Conservation (phyloP, 495 filamentous ascomycete species). For the Evernia prunastri region DNA sequence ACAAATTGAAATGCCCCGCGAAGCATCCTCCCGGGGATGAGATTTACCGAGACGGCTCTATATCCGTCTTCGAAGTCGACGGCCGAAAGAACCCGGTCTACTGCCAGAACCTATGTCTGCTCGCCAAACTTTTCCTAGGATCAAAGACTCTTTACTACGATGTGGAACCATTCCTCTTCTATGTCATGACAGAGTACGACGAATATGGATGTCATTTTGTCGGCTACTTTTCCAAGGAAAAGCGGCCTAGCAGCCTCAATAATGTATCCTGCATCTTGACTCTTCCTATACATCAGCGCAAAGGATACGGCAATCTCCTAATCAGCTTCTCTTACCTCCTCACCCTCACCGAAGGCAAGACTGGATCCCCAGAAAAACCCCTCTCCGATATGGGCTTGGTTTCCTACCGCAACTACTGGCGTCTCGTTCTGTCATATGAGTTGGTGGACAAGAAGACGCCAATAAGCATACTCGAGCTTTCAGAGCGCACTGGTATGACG, state of each 20-base stretch:
- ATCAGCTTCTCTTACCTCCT: slow-evolving; percentile 98
- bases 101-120: slow-evolving; percentile 92
- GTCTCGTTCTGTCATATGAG: slow-evolving; percentile 77
- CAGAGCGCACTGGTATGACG: slow-evolving; percentile 88
- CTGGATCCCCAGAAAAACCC: slow-evolving; percentile 93
- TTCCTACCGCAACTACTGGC: slow-evolving; percentile 96
- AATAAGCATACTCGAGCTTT: slow-evolving; percentile 71
- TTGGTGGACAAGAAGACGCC: slow-evolving; percentile 58
- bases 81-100: slow-evolving; percentile 95
- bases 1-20: slow-evolving; percentile 94
- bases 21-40: slow-evolving; percentile 97
- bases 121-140: slow-evolving; percentile 92
- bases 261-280: slow-evolving; percentile 98
- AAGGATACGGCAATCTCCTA: slow-evolving; percentile 91
- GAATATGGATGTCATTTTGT: slow-evolving; percentile 94
- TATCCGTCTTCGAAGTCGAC: slow-evolving; percentile 96
- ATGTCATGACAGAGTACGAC: slow-evolving; percentile 95
- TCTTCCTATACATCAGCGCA: slow-evolving; percentile 90
- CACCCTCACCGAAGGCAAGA: slow-evolving; percentile 87
- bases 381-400: slow-evolving; percentile 96
- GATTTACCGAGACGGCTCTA: slow-evolving; percentile 89
- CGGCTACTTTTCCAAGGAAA: slow-evolving; percentile 98
- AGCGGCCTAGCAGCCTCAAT: slow-evolving; percentile 87
- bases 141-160: slow-evolving; percentile 99
- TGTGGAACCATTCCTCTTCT: slow-evolving; percentile 96